phyloP scores from a whole-genome alignment of 805 yeast genomes.

The Debaryomyces prosopidis region DNA sequence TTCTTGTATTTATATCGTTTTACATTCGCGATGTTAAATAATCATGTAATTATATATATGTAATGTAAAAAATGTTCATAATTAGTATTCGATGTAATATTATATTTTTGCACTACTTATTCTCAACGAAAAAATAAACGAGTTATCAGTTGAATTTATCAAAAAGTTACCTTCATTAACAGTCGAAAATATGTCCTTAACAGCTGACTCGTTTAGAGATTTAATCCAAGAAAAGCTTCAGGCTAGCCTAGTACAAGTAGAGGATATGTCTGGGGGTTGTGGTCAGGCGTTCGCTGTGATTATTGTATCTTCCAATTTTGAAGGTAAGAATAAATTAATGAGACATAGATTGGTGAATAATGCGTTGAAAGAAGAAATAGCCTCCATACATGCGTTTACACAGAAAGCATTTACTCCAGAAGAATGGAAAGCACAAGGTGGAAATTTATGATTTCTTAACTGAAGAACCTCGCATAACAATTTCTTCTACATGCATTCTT shows the following conservation, averaged over 20 bases:
- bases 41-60: too few species aligned
- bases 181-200: conserved; percentile 35
- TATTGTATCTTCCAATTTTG: conserved; percentile 71
- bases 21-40: too few species aligned
- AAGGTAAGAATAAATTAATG: conserved; percentile 79
- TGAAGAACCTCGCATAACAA: too few species aligned
- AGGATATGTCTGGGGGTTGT: conserved; percentile 88
- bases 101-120: too few species aligned
- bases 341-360: conserved; percentile 85
- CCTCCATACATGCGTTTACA: conserved; percentile 89
- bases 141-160: too few species aligned
- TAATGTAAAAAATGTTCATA: too few species aligned
- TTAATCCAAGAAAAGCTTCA: conserved; percentile 56
- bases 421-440: conserved; percentile 68
- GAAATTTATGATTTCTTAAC: conserved; percentile 13
- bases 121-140: too few species aligned
- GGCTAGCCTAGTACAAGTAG: conserved; percentile 69
- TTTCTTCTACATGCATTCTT: too few species aligned
- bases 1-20: too few species aligned
- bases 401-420: conserved; percentile 84
- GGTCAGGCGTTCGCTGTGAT: conserved; percentile 97
- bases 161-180: too few species aligned
- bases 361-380: conserved; percentile 80
- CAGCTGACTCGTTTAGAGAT: conserved; percentile 43
- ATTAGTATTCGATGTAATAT: too few species aligned